Evolutionary conservation across 495 filamentous ascomycete species (phyloP), one percentile per base, ranked within the genome.

Genomic region (Glonium stellatum): DNA sequence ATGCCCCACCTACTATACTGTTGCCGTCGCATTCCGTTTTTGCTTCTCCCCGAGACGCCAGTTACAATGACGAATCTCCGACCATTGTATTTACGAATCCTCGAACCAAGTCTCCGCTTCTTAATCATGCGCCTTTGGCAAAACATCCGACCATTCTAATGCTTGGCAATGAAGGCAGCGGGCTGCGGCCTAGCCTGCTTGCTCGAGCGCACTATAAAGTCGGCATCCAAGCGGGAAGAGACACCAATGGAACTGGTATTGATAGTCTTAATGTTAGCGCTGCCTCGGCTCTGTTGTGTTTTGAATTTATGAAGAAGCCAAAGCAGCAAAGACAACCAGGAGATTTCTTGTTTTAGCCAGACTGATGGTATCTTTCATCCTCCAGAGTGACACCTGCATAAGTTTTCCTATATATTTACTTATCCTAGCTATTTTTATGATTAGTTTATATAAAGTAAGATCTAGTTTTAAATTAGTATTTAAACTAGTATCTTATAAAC

Each of bases 241-340:
- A 46, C 1, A 27, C 72, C 5, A 69, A 73, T 56, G 71, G 72
- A 10, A 61, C 71, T 6, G 77, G 73, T 13, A 77, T 90, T 15
- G 91, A 96, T 61, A 93, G 89, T 72, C 75, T 96, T 67, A 95
- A 96, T 69, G 91, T 95, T 4, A 86, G 86, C 63, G 89, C 92
- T 15, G 91, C 91, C n/a, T 82, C 86, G 4, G 89, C 81, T 4
- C 70, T 96, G 37, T 71, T 96, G 44, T 85, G 85, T 72, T 79
- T 84, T 63, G 79, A 80, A 58, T 82, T 89, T 60, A 62, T 87
- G 63, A 75, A 75, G 19, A 69, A 59, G 60, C 68, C 70, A 44
- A 63, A 54, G 54, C 21, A 13, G 25, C 36, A 21, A 44, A 22
- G 18, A 36, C 62, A 59, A 22, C 21, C 48, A n/a, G 63, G 59